Evolutionary conservation across 768 basidiomycete species (phyloP).

Genomic region (Phlegmacium glaucopus): DNA sequence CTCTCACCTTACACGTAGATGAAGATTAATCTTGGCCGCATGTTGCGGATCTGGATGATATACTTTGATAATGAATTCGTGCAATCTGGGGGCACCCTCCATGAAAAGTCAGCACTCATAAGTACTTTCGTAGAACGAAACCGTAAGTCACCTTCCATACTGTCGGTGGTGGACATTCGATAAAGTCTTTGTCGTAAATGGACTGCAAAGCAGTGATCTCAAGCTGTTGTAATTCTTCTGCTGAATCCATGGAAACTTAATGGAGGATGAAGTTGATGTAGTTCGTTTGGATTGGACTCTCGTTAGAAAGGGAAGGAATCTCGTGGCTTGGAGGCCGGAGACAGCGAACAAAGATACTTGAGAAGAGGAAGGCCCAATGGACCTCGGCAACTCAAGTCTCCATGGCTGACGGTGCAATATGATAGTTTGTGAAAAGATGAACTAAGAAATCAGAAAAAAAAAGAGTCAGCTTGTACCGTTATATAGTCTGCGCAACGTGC

Average conservation of each 20-base stretch:
- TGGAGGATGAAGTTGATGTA: slow-evolving; percentile 14
- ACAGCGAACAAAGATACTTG: slow-evolving; percentile 42
- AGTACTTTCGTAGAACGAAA: neutral
- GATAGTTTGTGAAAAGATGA: slow-evolving; percentile 9
- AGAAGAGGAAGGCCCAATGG: slow-evolving; percentile 62
- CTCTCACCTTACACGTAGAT: slow-evolving; percentile 68
- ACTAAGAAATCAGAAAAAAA: slow-evolving; percentile 5
- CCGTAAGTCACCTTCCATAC: slow-evolving; percentile 70
- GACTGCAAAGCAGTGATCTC: slow-evolving; percentile 80
- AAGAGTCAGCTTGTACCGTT: neutral
- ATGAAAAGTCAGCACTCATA: slow-evolving; percentile 7
- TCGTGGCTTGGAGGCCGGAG: slow-evolving; percentile 18
- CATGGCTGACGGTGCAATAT: slow-evolving; percentile 41
- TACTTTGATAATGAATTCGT: slow-evolving; percentile 75
- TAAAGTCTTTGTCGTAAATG: slow-evolving; percentile 78
- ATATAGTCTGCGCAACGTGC: neutral
- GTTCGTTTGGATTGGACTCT: slow-evolving; percentile 15
- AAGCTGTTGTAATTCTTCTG: slow-evolving; percentile 58
- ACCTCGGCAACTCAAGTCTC: slow-evolving; percentile 75
- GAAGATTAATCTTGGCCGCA: slow-evolving; percentile 56
- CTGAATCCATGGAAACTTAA: slow-evolving; percentile 60
- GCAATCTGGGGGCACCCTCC: slow-evolving; percentile 65
- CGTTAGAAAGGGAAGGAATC: slow-evolving; percentile 10
- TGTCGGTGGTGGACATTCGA: slow-evolving; percentile 68
- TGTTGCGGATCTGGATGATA: slow-evolving; percentile 58